These are phyloP conservation scores for Botrytis fragariae DNA, from an alignment of 2,329 filamentous ascomycete species.

Conservation along the genomic window DNA sequence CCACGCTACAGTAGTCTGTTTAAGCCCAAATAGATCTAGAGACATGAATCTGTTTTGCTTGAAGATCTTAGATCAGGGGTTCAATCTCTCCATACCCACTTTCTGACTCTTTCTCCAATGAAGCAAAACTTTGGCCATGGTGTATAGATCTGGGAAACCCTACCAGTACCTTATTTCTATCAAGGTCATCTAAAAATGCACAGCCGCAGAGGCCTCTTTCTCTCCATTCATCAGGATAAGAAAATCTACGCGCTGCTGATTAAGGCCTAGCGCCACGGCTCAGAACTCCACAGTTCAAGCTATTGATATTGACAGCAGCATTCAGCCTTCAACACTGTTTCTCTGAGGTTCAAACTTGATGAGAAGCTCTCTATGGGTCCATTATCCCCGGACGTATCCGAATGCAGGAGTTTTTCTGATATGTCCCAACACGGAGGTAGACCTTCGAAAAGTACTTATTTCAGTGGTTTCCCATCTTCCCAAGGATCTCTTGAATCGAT, in stretches of 20 bases:
- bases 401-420: background rate
- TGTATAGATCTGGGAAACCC: background rate
- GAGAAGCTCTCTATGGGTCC: background rate
- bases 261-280: background rate
- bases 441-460: background rate
- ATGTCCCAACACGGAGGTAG: background rate
- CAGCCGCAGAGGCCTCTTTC: background rate
- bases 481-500: background rate
- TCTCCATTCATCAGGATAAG: background rate
- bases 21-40: background rate
- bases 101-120: background rate
- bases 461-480: background rate
- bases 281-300: slow-evolving; percentile 1
- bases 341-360: background rate
- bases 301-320: slow-evolving; percentile 3
- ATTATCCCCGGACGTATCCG: background rate
- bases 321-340: background rate
- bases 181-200: background rate
- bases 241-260: background rate
- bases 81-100: background rate
- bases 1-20: background rate
- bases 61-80: background rate
- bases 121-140: background rate
- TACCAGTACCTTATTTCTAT: background rate
- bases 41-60: background rate